Percentiles rank a stretch among this genome's conserved stretches.
phyloP scores from a whole-genome alignment of 805 yeast genomes.

The Pichia gijzeniarum region DNA sequence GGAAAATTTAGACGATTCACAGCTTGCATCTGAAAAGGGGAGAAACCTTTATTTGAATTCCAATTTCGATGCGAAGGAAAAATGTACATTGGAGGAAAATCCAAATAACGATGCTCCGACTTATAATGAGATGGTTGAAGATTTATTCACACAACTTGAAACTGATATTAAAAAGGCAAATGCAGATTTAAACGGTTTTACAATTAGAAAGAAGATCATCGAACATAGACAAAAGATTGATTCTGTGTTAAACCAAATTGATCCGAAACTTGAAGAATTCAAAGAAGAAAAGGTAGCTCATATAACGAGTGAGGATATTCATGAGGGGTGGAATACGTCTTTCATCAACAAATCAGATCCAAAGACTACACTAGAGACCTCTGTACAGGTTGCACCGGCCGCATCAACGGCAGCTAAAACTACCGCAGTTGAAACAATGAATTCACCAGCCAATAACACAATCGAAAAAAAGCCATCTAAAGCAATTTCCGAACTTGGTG shows the following conservation, averaged over 20 bases:
- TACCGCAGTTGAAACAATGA: constrained; percentile 4
- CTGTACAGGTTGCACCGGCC: not conserved
- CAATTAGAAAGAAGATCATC: constrained; percentile 36
- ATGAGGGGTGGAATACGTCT: constrained; percentile 86
- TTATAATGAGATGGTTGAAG: constrained; percentile 90
- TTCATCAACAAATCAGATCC: constrained; percentile 50
- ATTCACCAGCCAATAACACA: constrained; percentile 16
- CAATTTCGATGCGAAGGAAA: constrained; percentile 53
- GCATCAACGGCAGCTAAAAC: not conserved
- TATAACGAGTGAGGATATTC: constrained; percentile 86
- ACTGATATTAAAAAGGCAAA: constrained; percentile 48
- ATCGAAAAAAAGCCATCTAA: constrained; percentile 25
- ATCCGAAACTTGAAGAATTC: constrained; percentile 58
- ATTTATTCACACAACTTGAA: constrained; percentile 70
- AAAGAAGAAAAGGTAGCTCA: constrained; percentile 64
- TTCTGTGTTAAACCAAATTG: constrained; percentile 56
- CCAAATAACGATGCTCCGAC: constrained; percentile 40
- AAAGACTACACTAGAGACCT: too few relatives aligned
- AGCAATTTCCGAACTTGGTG: constrained; percentile 36
- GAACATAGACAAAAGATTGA: constrained; percentile 69
- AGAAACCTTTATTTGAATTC: constrained; percentile 39
- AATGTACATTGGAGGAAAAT: constrained; percentile 36
- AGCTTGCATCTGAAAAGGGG: constrained; percentile 28
- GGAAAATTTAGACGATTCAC: constrained; percentile 33
- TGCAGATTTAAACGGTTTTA: constrained; percentile 36